Base-by-base conservation (phyloP, 2,329 filamentous ascomycete species). In the Trichoderma sp. region DNA sequence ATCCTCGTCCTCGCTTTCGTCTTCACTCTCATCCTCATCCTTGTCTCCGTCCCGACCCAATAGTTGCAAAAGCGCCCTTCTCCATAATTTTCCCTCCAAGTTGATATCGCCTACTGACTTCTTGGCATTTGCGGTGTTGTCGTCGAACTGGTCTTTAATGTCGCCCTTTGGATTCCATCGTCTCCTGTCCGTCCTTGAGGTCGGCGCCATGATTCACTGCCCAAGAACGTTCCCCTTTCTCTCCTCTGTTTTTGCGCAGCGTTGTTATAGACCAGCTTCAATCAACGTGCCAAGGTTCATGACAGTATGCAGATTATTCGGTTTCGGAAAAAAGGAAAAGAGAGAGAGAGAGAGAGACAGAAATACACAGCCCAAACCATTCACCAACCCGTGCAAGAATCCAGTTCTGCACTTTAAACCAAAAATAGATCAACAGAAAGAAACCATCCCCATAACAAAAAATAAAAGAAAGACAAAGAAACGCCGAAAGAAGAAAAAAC, bases 171-270 rank as follows among this genome's bases (percentile, higher is more conserved):
- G 11, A 34, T 21, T 60, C 57, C 26, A 14, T 14, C 28, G 67
- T 26, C 39, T 9, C 51, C 39, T 53, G 21, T 39, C 26, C 12
- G 12, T 28, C 67, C 30, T 70, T 7, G 57, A 53, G n/a, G 68
- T 71, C 6, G 68, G 68, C 32, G 68, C 68, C 68, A 71, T 71
- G n/a, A 7, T 60, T 64, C 58, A 57, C 30, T 21, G 5, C n/a
- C 14, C 32, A 28, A 24, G n/a, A 39, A 6, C 18, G 36, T 15
- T 56, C n/a, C 61, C 26, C 39, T 9, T 6, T 6, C 11, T 62
- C 43, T 15, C 32, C 24, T 21, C 21, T 30, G 8, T 6, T 18
- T 56, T n/a, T 39, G 32, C 30, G 39, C 32, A 63, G 36, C 58
- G 58, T 47, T 63, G 18, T 21, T 47, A 21, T 57, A 43, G 68